Conservation (phyloP, 345 rosid genomes). For the Pistacia atlantica region DNA sequence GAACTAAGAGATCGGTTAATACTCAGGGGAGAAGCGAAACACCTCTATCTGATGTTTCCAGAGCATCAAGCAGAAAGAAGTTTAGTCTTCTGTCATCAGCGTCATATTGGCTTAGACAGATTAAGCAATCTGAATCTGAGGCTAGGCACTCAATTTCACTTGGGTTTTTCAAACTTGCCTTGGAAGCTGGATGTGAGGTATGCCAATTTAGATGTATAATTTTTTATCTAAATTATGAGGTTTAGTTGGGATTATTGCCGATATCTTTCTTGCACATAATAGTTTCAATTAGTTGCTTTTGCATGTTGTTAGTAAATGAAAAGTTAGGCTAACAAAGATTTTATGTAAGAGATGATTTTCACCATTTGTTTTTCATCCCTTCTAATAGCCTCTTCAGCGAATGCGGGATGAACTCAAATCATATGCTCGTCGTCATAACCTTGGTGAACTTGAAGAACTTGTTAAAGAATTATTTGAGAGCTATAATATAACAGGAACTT, state of each 20-base stretch:
- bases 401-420: slow-evolving; percentile 79
- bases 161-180: slow-evolving; percentile 87
- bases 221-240: not conserved
- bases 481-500: slow-evolving; percentile 53
- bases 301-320: not conserved
- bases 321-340: not conserved
- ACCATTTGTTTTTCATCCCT: not conserved
- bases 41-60: slow-evolving; percentile 52
- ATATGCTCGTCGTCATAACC: slow-evolving; percentile 58
- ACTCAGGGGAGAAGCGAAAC: slow-evolving; percentile 50
- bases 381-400: slow-evolving; percentile 57
- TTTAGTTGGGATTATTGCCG: not conserved
- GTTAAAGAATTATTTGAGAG: slow-evolving; percentile 57
- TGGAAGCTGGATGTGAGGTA: slow-evolving; percentile 89
- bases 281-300: not conserved
- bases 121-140: slow-evolving; percentile 75
- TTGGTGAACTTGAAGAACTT: slow-evolving; percentile 51
- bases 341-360: not conserved
- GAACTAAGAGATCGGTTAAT: slow-evolving; percentile 45
- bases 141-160: slow-evolving; percentile 77
- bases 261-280: not conserved
- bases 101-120: slow-evolving; percentile 75
- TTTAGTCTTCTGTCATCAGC: slow-evolving; percentile 50
- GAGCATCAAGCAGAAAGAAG: slow-evolving; percentile 53
- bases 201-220: not conserved